Base-by-base conservation (phyloP, 2,329 filamentous ascomycete species). In the Tolypocladium paradoxum region DNA sequence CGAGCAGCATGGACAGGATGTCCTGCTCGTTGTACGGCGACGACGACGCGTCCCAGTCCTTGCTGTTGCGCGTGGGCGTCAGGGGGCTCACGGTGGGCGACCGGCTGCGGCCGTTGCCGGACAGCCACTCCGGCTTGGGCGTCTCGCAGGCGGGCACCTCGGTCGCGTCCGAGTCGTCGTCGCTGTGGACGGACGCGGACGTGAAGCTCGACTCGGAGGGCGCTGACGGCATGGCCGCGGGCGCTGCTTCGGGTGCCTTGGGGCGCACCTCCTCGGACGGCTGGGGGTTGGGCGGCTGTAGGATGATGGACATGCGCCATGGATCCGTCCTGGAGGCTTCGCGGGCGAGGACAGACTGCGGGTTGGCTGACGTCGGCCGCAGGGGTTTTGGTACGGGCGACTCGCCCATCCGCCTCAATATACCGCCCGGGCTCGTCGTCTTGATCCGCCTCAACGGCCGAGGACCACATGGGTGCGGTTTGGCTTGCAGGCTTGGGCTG, bases 1-100 rank as follows among this genome's bases (percentile, higher is more conserved):
- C 58, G 37, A 68, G 53, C 7, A 70, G 55, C 20, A 70, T 56
- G 2, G 62, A 61, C 24, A 70, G 34, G 49, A 71, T 62, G 6
- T 71, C 67, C 4, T 62, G 57, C 49, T 70, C 68, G 46, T 64
- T 64, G 40, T 64, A 68, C 1, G 67, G 63, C 34, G 66, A 65
- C 0, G 67, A 67, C 7, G 63, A 60, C 33, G 61, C 52, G 8
- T 59, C 59, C 18, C 54, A 53, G 6, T 37, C 50, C 11, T 34
- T 22, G 34, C 48, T 53, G 6, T 29, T 14, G 34, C 36, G 51
- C 27, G 14, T 51, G 1, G 55, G 52, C 2, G 56, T 53, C 45
- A 35, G 22, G 14, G 53, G 56, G 24, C 56, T 58, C 4, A 46
- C 43, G 11, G 58, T 53, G 12, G 52, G 53, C 12, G 58, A 57